Base-by-base conservation (phyloP, 2,329 filamentous ascomycete genomes). In the Periconia digitata region DNA sequence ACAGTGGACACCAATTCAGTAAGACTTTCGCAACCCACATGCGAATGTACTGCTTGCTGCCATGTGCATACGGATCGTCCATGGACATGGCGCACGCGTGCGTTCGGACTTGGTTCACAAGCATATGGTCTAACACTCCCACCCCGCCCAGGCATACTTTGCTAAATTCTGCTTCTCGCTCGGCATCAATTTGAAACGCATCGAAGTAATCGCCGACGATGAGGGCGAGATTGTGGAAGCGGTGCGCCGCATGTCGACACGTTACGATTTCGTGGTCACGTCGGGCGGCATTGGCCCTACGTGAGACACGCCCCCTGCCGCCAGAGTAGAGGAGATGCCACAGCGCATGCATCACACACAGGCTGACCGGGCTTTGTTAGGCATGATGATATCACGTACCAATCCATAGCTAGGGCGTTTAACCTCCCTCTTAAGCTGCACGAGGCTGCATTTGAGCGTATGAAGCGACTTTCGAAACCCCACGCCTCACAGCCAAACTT, bases 351-450 rank as follows among this genome's bases (percentile, higher is more conserved):
- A 24, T 22, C 45, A 27, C 20, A 45, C 43, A 45, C 41, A 54
- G 40, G 53, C 59, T 61, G 55, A 63, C 49, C 44, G 36, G 46
- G 36, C 41, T 35, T 54, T 3, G 18, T 20, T 59, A 95, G 90
- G 47, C 92, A 97, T 76, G 94, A 99, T 72, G 94, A 99, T 69
- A 97, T 97, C 60, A 97, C 94, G 21, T 99, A 99, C 75, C 80
- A 89, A 66, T 92, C 90, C 34, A 95, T 99, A 69, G 92, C 90
- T 55, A 91, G 90, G 69, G 94, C 92, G 7, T 97, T 96, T 70
- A 75, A 78, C 37, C 78, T 96, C 7, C 82, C 85, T 13, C 77
- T 97, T 16, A 81, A 85, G 58, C 80, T 95, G 22, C 90, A 97
- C 76, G 75, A 89, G 37, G 82, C 84, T 49, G 86, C 92, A 0